phyloP scores from a whole-genome alignment of 2,329 filamentous ascomycete genomes.

The Juglanconis oblonga region DNA sequence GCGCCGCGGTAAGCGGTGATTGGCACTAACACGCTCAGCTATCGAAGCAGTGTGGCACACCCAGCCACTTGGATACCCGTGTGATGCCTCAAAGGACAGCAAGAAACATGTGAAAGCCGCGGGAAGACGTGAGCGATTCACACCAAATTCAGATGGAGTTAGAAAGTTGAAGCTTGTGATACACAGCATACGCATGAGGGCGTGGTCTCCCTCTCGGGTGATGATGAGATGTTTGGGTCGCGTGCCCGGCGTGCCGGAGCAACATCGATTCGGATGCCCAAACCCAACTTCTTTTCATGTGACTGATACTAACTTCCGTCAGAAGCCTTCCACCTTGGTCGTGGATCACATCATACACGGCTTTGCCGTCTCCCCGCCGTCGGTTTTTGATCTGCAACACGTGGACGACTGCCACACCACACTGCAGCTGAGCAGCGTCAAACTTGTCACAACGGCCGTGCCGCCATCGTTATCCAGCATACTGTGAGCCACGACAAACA shows the following conservation, averaged over 20 bases:
- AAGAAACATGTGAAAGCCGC: not conserved
- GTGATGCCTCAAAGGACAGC: not conserved
- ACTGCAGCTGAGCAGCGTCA: not conserved
- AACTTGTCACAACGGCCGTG: not conserved
- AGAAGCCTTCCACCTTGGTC: too few relatives aligned
- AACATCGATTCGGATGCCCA: too few relatives aligned
- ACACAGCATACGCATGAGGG: too few relatives aligned
- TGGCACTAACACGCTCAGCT: not conserved
- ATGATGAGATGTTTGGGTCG: too few relatives aligned
- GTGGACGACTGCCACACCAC: not conserved
- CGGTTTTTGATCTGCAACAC: not conserved
- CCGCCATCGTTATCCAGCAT: not conserved
- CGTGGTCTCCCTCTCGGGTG: too few relatives aligned
- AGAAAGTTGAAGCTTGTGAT: too few relatives aligned
- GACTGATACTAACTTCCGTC: too few relatives aligned
- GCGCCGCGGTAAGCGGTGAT: not conserved
- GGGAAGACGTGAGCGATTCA: not conserved
- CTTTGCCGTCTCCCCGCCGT: not conserved
- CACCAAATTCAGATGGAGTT: too few relatives aligned
- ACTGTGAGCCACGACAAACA: not conserved
- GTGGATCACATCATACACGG: too few relatives aligned
- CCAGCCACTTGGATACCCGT: not conserved
- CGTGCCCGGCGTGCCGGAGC: too few relatives aligned
- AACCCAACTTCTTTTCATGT: too few relatives aligned
- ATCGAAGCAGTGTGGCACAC: slow-evolving; percentile 2